phyloP scores from a whole-genome alignment of 1,284 basidiomycete genomes.

The Testicularia cyperi region DNA sequence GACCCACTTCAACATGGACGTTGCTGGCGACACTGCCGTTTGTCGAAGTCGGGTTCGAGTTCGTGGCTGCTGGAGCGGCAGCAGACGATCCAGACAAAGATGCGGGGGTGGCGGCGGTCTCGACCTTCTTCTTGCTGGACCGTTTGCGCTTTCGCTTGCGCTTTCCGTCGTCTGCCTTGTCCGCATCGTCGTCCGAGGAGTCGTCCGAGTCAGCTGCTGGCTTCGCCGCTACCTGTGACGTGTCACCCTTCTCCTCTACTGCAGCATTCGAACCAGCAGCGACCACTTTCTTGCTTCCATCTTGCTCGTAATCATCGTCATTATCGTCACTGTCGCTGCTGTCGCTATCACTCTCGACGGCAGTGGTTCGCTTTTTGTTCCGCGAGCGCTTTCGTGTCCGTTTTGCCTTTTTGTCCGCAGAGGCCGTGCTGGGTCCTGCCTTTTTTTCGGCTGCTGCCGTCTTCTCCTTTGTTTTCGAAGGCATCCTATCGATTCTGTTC shows the following conservation, averaged over 20 bases:
- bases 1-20: constrained; percentile 15
- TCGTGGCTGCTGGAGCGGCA: not conserved
- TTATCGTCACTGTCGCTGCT: constrained; percentile 14
- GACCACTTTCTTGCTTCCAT: too few species aligned
- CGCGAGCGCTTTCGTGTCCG: constrained; percentile 17
- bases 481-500: not conserved
- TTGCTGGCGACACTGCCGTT: not conserved
- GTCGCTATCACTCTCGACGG: constrained; percentile 22
- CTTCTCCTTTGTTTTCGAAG: too few species aligned
- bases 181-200: constrained; percentile 3
- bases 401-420: constrained; percentile 19
- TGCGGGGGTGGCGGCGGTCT: not conserved
- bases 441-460: not conserved
- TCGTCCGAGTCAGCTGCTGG: not conserved
- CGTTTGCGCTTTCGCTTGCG: constrained; percentile 39
- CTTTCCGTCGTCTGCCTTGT: constrained; percentile 13
- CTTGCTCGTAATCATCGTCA: not conserved
- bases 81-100: not conserved
- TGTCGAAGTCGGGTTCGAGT: too few species aligned
- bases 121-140: constrained; percentile 13
- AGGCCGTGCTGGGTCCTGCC: constrained; percentile 7
- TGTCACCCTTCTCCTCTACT: not conserved
- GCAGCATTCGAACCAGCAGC: too few species aligned
- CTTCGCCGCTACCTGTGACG: not conserved
- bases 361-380: constrained; percentile 29